Base-by-base conservation (phyloP, 768 basidiomycete species). In the Candolleomyces aberdarensis region DNA sequence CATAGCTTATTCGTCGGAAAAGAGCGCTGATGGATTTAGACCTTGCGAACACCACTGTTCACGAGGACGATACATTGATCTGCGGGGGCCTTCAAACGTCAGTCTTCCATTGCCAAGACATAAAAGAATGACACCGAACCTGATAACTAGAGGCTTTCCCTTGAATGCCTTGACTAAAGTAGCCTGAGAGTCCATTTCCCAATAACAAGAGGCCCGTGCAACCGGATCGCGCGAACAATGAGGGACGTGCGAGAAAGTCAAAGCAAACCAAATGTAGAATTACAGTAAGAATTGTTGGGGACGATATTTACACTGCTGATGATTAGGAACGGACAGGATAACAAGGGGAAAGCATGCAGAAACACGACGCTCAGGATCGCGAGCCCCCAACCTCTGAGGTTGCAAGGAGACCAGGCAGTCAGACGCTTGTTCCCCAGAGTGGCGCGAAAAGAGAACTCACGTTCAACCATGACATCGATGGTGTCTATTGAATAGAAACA, bases 391-490 rank as follows among this genome's bases (percentile, higher is more conserved):
- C 79, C 79, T 81, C 78, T 81, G 68, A 56, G 58, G 59, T 41
- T 48, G 40, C 22, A 46, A 50, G 54, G 53, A 63, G 26, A 26
- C 26, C 26, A 26, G 26, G 3, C 26, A 26, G 65, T 57, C 59
- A 57, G 67, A n/a, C 56, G 59, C 44, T n/a, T 9, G 5, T n/a
- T 46, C 20, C n/a, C 43, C 9, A 31, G 55, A 44, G 26, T 47
- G 39, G 59, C 54, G 20, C 32, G 39, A 61, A 63, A 48, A 60
- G 53, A 32, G 50, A 13, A 83, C 87, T 64, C 78, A 96, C 94
- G 94, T 78, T 96, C 94, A 62, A 96, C 91, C 89, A 95, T 92
- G 63, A 96, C 95, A 81, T 98, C 95, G 75, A 98, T 94, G 7
- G 93, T 87, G 72, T 98, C 95, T 87, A 67, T 22, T 50, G 58